Evolutionary conservation across 768 basidiomycete genomes (phyloP).

Genomic region (Auricularia heimuer): DNA sequence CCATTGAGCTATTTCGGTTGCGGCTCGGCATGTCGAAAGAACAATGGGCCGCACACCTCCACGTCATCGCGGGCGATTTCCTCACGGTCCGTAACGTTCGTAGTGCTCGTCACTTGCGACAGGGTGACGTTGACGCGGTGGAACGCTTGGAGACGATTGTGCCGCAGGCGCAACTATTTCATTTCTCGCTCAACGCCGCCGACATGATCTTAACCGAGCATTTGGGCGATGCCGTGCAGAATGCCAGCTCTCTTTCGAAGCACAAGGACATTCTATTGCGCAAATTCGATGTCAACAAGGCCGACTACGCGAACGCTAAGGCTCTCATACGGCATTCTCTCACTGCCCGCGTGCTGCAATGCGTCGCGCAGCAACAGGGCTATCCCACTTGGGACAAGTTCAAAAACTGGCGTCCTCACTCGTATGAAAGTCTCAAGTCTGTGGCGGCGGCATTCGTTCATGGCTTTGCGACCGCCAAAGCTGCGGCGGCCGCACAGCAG

Average conservation of each 20-base stretch:
- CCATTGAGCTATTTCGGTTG: conserved; percentile 16
- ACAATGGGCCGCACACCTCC: conserved; percentile 14
- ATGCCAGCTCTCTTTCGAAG: conserved; percentile 17
- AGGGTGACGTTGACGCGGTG: conserved; percentile 16
- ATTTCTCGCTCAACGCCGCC: conserved; percentile 19
- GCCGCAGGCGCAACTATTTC: conserved; percentile 17
- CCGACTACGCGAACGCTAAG: conserved; percentile 21
- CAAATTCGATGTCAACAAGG: conserved; percentile 20
- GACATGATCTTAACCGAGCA: conserved; percentile 18
- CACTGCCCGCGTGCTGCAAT: conserved; percentile 19
- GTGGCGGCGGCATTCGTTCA: background rate
- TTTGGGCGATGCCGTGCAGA: conserved; percentile 14
- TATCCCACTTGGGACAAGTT: background rate
- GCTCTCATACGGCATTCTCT: conserved; percentile 21
- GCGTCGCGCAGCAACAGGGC: conserved; percentile 12
- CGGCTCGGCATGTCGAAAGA: conserved; percentile 12
- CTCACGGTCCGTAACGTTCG: conserved; percentile 20
- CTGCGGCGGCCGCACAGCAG: conserved; percentile 9
- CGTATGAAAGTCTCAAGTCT: conserved; percentile 5
- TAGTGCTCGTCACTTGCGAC: conserved; percentile 14
- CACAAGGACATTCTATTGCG: conserved; percentile 21
- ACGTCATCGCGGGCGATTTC: conserved; percentile 22
- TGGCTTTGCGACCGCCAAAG: conserved; percentile 8
- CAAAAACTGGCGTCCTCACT: conserved; percentile 8
- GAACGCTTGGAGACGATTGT: conserved; percentile 18